Evolutionary conservation across 2,329 filamentous ascomycete genomes (phyloP).

Genomic region (Pochonia chlamydosporia): DNA sequence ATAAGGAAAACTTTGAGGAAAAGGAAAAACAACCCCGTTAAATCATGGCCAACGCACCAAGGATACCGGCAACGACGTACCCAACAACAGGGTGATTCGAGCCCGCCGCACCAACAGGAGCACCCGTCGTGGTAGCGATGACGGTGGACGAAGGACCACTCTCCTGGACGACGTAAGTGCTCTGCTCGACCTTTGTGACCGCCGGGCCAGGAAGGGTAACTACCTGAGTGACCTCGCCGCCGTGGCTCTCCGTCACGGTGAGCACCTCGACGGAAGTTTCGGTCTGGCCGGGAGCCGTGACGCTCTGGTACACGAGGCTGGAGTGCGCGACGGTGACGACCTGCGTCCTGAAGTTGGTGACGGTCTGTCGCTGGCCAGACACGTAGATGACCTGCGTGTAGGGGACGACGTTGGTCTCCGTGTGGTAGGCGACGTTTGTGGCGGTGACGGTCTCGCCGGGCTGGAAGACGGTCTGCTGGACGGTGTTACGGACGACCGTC

Average conservation of each 20-base stretch:
- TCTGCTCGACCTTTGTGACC: slow-evolving; percentile 28
- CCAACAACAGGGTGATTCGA: slow-evolving; percentile 26
- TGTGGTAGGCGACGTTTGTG: slow-evolving; percentile 26
- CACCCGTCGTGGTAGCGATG: slow-evolving; percentile 7
- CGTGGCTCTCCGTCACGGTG: slow-evolving; percentile 34
- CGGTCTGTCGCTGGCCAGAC: slow-evolving; percentile 29
- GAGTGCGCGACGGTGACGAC: slow-evolving; percentile 21
- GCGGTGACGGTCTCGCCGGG: slow-evolving; percentile 10
- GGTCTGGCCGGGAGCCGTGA: slow-evolving; percentile 31
- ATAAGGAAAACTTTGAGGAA: background rate
- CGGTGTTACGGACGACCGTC: slow-evolving; percentile 24
- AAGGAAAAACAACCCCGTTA: background rate
- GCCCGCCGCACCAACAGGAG: slow-evolving; percentile 13
- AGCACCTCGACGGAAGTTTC: slow-evolving; percentile 26
- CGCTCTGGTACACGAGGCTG: slow-evolving; percentile 27
- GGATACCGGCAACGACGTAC: slow-evolving; percentile 20
- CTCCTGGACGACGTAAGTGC: slow-evolving; percentile 28
- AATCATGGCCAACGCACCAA: slow-evolving; percentile 10
- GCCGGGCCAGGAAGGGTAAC: slow-evolving; percentile 29
- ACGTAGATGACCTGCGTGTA: slow-evolving; percentile 38
- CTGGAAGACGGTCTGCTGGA: slow-evolving; percentile 19
- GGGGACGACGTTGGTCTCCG: slow-evolving; percentile 30
- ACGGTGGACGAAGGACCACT: slow-evolving; percentile 18
- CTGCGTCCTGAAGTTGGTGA: slow-evolving; percentile 22
- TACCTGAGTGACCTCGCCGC: slow-evolving; percentile 38